Evolutionary conservation across 2,329 filamentous ascomycete species (phyloP).

Genomic region (Fusarium torreyae): DNA sequence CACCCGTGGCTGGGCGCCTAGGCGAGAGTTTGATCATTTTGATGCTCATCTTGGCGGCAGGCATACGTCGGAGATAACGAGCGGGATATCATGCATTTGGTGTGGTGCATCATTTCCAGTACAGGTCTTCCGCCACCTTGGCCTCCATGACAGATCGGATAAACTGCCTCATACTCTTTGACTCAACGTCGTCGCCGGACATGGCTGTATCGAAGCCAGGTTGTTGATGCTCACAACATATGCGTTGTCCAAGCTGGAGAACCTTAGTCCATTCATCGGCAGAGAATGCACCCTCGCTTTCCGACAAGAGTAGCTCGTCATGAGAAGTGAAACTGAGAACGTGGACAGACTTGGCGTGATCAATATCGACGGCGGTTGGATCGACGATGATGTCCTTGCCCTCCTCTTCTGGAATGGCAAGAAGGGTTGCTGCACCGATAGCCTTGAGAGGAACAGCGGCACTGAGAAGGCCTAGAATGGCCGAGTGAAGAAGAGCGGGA

Average conservation of each 20-base stretch:
- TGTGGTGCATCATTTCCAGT: constrained; percentile 66
- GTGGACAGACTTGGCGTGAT: constrained; percentile 79
- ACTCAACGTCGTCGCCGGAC: constrained; percentile 60
- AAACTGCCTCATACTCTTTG: constrained; percentile 70
- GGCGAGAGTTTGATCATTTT: constrained; percentile 41
- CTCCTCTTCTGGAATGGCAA: constrained; percentile 69
- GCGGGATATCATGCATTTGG: constrained; percentile 24
- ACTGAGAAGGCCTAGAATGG: constrained; percentile 83
- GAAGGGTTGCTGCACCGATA: constrained; percentile 75
- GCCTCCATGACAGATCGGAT: constrained; percentile 73
- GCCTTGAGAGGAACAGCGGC: constrained; percentile 85
- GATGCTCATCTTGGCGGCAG: constrained; percentile 37
- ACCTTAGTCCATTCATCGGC: constrained; percentile 82
- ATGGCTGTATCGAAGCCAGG: constrained; percentile 61
- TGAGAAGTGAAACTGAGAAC: constrained; percentile 86
- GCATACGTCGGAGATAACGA: constrained; percentile 18
- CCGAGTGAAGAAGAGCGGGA: constrained; percentile 85
- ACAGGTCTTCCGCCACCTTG: constrained; percentile 67
- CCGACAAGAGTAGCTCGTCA: constrained; percentile 80
- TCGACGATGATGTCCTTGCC: constrained; percentile 65
- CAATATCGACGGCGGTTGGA: constrained; percentile 74
- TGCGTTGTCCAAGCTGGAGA: constrained; percentile 73
- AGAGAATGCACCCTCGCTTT: constrained; percentile 86
- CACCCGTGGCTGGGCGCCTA: constrained; percentile 28
- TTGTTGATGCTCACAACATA: constrained; percentile 70